phyloP scores from a whole-genome alignment of 75 land plant species.

The Pinus albicaulis region DNA sequence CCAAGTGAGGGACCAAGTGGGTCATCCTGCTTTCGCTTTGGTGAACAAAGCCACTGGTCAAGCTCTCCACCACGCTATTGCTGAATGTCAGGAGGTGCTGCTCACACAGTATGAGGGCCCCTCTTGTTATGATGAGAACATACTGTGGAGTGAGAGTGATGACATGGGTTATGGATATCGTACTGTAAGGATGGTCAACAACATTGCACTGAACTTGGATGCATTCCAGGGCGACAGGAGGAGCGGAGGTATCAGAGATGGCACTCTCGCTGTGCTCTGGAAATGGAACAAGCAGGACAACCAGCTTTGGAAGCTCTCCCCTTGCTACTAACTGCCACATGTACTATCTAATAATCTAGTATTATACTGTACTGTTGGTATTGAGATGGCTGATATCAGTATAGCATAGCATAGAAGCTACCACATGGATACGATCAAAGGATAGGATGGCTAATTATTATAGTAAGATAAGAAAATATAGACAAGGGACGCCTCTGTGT shows the following conservation, averaged over 20 bases:
- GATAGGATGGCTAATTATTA: too few relatives aligned
- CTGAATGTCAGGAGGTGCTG: constrained; percentile 29
- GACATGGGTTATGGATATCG: constrained; percentile 29
- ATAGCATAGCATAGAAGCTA: too few relatives aligned
- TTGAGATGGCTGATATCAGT: too few relatives aligned
- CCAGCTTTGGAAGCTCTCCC: constrained; percentile 31
- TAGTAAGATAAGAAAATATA: too few relatives aligned
- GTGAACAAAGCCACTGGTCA: constrained; percentile 44
- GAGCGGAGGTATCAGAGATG: constrained; percentile 15
- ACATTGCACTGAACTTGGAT: constrained; percentile 25
- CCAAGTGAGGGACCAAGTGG: constrained; percentile 31
- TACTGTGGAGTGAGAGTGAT: constrained; percentile 34
- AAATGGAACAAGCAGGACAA: constrained; percentile 29
- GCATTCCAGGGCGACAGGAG: constrained; percentile 16
- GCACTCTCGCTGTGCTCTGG: constrained; percentile 14
- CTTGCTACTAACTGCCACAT: constrained; percentile 8
- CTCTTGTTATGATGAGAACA: constrained; percentile 4
- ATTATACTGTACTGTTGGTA: too few relatives aligned
- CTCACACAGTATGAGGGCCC: constrained; percentile 13
- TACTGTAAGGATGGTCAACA: constrained; percentile 12
- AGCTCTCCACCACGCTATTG: constrained; percentile 30
- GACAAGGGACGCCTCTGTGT: too few relatives aligned
- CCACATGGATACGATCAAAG: too few relatives aligned
- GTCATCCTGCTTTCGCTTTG: constrained; percentile 34
- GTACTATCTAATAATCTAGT: too few relatives aligned